These are phyloP conservation scores for Bipolaris victoriae DNA, from an alignment of 2,329 filamentous ascomycete species.

Conservation along the genomic window DNA sequence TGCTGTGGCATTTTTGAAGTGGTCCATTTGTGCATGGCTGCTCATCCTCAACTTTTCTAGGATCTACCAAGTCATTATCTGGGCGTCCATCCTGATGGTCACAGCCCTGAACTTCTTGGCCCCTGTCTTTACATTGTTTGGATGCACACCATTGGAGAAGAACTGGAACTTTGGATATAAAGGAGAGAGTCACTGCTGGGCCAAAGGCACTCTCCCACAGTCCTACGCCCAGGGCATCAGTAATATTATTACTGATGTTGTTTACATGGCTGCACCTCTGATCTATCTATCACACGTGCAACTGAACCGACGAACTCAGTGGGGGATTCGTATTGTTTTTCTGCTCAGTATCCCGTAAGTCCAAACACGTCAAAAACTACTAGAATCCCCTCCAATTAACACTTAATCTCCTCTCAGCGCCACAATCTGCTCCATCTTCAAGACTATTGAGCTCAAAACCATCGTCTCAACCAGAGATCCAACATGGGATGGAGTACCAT, in stretches of 20 bases:
- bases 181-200: constrained; percentile 30
- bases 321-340: constrained; percentile 38
- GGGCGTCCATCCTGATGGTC: constrained; percentile 36
- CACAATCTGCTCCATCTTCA: constrained; percentile 39
- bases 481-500: constrained; percentile 33
- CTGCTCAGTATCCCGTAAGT: constrained; percentile 39
- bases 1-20: constrained; percentile 39
- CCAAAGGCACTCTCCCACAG: constrained; percentile 25
- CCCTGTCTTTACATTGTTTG: constrained; percentile 33
- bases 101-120: constrained; percentile 37
- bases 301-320: constrained; percentile 32
- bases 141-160: constrained; percentile 34
- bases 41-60: constrained; percentile 38
- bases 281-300: constrained; percentile 37
- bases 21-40: constrained; percentile 40
- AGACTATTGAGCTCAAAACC: constrained; percentile 32
- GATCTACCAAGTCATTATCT: constrained; percentile 32
- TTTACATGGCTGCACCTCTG: constrained; percentile 38
- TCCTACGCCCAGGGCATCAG: constrained; percentile 36
- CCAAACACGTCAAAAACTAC: neutral
- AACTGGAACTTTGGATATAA: constrained; percentile 35
- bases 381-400: neutral
- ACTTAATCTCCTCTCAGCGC: constrained; percentile 21
- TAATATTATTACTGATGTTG: constrained; percentile 38
- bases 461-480: constrained; percentile 31